Evolutionary conservation across 441 rosid species (phyloP), one percentile per base, ranked within the genome.

Genomic region (Viola pubescens): DNA sequence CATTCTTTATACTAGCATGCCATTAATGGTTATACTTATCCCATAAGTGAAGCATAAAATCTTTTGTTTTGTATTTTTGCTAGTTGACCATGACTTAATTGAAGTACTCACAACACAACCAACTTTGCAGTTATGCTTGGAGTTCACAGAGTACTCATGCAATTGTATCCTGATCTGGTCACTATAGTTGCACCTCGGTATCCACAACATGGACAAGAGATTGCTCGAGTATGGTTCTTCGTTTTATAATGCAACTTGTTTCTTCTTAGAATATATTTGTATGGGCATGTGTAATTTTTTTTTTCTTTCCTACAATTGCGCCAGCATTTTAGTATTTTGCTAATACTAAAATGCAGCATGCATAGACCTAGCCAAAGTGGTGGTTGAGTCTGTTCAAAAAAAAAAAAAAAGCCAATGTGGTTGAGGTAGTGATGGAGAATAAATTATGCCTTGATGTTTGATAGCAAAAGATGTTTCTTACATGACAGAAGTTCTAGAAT

Each of bases 111-210:
- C 52, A 4, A 16, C 19, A 49, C 51, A 46, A 42, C 63, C 69
- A 16, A 16, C 19, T 70, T 45, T 82, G 78, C 89, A 92, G 98
- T 87, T 62, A 76, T 89, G 58, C 75, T 89, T 72, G 84, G 73
- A 66, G 87, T 82, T 58, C 95, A 89, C 77, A 61, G 72, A 57
- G 58, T 69, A 66, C 86, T 92, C 66, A 58, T 76, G 62, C 75
- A 73, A 57, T 70, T 65, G 62, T 77, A 78, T 79, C 79, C 87
- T 14, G 77, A 81, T 68, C 69, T 85, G 37, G 52, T 87, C 68
- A 82, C 87, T 39, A 77, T 92, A 42, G 73, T 89, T 56, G 97
- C 77, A 59, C 97, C 98, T 70, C 89, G 97, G 34, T 77, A 92
- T 76, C 94, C 94, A 40, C 79, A 81, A 54, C 90, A 82, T 71